phyloP scores from a whole-genome alignment of 1,139 yeast genomes.

The Geotrichum aggregatum region DNA sequence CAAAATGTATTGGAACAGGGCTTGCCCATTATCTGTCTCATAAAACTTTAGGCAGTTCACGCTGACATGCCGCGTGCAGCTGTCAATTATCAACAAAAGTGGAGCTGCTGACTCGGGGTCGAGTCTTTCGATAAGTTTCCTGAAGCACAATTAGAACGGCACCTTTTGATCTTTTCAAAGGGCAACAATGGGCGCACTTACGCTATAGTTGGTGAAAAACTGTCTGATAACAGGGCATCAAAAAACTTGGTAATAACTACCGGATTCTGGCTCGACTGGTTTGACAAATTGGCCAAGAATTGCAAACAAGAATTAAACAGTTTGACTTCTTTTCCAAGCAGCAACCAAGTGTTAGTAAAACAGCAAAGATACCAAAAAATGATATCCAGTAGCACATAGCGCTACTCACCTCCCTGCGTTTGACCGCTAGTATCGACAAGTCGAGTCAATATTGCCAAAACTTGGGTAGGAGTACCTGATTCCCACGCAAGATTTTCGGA shows the following conservation, averaged over 20 bases:
- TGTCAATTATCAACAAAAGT: slow-evolving; percentile 14
- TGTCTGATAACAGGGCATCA: slow-evolving; percentile 8
- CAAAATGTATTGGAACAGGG: slow-evolving; percentile 23
- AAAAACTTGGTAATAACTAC: slow-evolving; percentile 10
- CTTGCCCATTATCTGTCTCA: slow-evolving; percentile 20
- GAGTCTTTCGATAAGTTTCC: background rate
- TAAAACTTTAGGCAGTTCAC: slow-evolving; percentile 16
- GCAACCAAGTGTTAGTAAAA: background rate
- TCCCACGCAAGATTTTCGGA: slow-evolving; percentile 25
- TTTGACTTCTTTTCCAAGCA: slow-evolving; percentile 13
- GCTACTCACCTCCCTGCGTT: slow-evolving; percentile 7
- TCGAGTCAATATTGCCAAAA: background rate
- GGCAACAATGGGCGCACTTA: background rate
- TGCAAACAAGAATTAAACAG: slow-evolving; percentile 23
- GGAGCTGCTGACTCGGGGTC: slow-evolving; percentile 16
- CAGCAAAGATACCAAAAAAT: too few relatives aligned
- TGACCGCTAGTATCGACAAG: background rate
- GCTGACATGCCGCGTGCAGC: slow-evolving; percentile 6
- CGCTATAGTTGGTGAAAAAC: background rate
- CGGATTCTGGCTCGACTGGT: slow-evolving; percentile 8
- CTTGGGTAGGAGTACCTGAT: slow-evolving; percentile 14
- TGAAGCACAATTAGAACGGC: background rate
- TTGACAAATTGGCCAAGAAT: slow-evolving; percentile 26
- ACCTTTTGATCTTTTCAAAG: background rate
- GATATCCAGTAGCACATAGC: too few relatives aligned